Percentiles rank a stretch among this genome's conserved stretches.
Conservation (phyloP, 2,329 filamentous ascomycete species). For the Colletotrichum sansevieriae region DNA sequence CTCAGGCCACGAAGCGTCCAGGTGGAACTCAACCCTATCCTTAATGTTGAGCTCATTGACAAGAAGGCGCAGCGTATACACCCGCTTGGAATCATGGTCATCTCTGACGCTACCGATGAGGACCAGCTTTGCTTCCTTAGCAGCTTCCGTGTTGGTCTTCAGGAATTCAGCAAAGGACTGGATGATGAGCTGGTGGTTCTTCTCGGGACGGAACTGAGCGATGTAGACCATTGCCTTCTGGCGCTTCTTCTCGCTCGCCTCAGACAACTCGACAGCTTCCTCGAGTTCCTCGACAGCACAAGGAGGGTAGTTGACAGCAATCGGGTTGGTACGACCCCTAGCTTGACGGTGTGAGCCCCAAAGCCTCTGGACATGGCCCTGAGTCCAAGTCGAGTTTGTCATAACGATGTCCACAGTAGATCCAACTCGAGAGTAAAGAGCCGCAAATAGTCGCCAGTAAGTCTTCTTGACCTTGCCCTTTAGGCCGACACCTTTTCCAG, state of each 20-base stretch:
- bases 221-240: conserved; percentile 88
- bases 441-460: conserved; percentile 91
- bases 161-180: conserved; percentile 86
- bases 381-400: conserved; percentile 98
- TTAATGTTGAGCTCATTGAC: conserved; percentile 89
- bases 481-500: conserved; percentile 80
- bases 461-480: conserved; percentile 79
- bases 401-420: conserved; percentile 91
- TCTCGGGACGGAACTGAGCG: conserved; percentile 96
- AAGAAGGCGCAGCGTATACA: conserved; percentile 89
- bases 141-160: conserved; percentile 65
- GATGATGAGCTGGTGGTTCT: conserved; percentile 91
- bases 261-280: conserved; percentile 77
- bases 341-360: conserved; percentile 75
- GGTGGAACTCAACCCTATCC: conserved; percentile 86
- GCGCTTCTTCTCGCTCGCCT: conserved; percentile 76
- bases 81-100: conserved; percentile 81
- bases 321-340: conserved; percentile 62
- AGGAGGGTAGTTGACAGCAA: conserved; percentile 88
- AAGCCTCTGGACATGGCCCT: conserved; percentile 81
- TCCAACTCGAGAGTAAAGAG: conserved; percentile 85
- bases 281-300: conserved; percentile 90
- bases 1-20: conserved; percentile 90
- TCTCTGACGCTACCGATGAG: conserved; percentile 95
- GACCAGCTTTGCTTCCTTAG: conserved; percentile 75